phyloP scores from a whole-genome alignment of 1,284 basidiomycete species.

The Papiliotrema fonsecae region DNA sequence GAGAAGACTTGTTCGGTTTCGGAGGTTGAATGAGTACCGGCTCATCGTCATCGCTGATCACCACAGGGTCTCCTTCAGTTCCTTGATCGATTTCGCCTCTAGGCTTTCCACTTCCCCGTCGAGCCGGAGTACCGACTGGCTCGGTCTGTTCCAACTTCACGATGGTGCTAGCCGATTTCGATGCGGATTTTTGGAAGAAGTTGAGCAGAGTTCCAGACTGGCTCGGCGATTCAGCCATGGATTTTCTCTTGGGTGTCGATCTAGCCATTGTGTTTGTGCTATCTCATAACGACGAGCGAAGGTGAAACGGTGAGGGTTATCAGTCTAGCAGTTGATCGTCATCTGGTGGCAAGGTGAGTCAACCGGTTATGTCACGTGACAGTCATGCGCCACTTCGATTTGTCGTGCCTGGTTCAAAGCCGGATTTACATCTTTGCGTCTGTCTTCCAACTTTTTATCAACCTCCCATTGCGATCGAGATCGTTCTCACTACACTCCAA shows the following conservation, averaged over 20 bases:
- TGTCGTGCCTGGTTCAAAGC: too few relatives aligned
- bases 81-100: conserved; percentile 11
- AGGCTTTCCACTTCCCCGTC: conserved; percentile 2
- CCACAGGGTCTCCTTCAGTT: conserved; percentile 21
- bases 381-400: too few relatives aligned
- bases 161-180: conserved; percentile 5
- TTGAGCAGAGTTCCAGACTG: conserved; percentile 14
- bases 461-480: too few relatives aligned
- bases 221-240: neutral
- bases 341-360: neutral
- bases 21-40: too few relatives aligned
- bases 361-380: neutral
- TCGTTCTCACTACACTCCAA: too few relatives aligned
- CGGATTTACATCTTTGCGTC: too few relatives aligned
- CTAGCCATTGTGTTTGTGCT: conserved; percentile 14
- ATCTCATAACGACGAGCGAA: neutral
- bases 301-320: neutral
- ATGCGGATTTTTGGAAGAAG: conserved; percentile 21
- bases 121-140: neutral
- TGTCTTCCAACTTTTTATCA: too few relatives aligned
- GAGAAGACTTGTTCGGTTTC: too few relatives aligned
- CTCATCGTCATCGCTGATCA: conserved; percentile 31
- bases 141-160: neutral
- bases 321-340: neutral
- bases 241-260: conserved; percentile 13